These are phyloP conservation scores for Heracleum sosnowskyi DNA, from an alignment of 129 eudicot genomes.

Conservation along the genomic window DNA sequence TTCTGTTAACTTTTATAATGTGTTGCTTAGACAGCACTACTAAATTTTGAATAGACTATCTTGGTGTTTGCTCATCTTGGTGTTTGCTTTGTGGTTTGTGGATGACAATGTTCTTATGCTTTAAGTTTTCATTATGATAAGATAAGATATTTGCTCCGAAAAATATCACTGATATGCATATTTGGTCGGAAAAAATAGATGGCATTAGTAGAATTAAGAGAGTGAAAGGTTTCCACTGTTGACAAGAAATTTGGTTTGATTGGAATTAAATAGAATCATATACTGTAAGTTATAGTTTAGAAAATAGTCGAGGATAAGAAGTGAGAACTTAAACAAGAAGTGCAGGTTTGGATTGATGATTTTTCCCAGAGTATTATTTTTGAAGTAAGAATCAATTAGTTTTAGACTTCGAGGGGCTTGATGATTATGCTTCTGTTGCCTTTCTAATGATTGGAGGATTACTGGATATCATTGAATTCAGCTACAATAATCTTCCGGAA, in stretches of 20 bases:
- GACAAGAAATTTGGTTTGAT: not conserved
- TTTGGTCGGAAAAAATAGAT: not conserved
- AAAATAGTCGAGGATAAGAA: not conserved
- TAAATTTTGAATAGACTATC: not conserved
- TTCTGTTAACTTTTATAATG: not conserved
- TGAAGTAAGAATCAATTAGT: no score
- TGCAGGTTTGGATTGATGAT: not conserved
- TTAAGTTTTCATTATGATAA: not conserved
- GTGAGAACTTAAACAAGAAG: no score
- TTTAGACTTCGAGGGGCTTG: not conserved
- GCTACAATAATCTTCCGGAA: no score
- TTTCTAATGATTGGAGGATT: no score
- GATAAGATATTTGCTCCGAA: not conserved
- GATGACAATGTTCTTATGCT: not conserved
- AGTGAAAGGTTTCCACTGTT: not conserved
- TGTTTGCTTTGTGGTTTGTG: not conserved
- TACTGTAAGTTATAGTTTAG: not conserved
- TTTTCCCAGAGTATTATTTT: no score
- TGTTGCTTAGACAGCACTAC: not conserved
- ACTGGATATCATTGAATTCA: no score
- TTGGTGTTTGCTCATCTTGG: not conserved
- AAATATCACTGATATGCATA: not conserved
- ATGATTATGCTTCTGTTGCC: not conserved
- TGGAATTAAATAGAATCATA: not conserved
- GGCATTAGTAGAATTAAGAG: not conserved